Conservation (phyloP, 2,329 filamentous ascomycete genomes). For the Gaeumannomyces sp. region DNA sequence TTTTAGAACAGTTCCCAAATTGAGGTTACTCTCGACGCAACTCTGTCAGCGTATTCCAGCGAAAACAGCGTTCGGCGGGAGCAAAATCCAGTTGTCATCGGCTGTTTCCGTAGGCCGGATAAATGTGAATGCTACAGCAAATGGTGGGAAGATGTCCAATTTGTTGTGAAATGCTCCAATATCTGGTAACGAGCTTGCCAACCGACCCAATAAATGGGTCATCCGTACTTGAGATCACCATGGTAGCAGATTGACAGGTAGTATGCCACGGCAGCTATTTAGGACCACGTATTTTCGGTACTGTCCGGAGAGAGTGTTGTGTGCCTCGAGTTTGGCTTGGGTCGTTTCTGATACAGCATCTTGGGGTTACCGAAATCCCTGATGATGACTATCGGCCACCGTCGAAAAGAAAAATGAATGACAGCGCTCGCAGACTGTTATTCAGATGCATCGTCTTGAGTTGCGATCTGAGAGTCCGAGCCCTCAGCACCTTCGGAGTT, state of each 20-base stretch:
- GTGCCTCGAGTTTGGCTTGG: too few species aligned
- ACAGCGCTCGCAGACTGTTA: too few species aligned
- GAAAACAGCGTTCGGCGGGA: not conserved
- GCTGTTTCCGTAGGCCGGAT: not conserved
- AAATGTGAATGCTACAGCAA: not conserved
- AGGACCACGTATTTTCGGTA: too few species aligned
- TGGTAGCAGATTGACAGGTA: not conserved
- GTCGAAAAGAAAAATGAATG: too few species aligned
- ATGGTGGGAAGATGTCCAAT: not conserved
- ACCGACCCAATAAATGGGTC: not conserved
- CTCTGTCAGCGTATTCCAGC: not conserved
- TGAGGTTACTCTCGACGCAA: not conserved
- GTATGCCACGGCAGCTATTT: too few species aligned
- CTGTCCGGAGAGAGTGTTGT: too few species aligned
- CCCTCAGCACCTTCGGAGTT: too few species aligned
- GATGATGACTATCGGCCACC: too few species aligned
- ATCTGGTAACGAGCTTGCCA: not conserved
- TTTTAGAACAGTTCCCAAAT: not conserved
- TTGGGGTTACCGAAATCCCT: too few species aligned
- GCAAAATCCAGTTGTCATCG: not conserved
- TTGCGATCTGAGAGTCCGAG: too few species aligned
- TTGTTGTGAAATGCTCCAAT: not conserved
- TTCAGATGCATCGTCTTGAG: too few species aligned
- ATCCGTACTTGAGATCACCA: not conserved
- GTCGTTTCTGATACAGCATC: too few species aligned